Base-by-base conservation (phyloP, 208 protist genomes). In the Leishmania major region DNA sequence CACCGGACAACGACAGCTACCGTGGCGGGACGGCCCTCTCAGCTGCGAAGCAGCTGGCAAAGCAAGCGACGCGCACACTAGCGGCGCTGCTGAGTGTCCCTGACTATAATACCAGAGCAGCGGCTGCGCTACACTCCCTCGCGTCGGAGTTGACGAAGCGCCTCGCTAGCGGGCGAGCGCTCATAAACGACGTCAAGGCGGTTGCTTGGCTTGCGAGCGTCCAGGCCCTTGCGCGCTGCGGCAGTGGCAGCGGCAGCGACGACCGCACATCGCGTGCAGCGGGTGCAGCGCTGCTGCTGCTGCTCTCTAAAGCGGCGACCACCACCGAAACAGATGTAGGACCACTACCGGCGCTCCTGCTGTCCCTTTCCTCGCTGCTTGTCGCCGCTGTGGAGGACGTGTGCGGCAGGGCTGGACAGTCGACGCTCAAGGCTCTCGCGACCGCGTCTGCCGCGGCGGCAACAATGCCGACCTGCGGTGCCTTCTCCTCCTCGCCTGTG, bases 131-230 rank as follows among this genome's bases (percentile, higher is more conserved):
- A 31, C 62, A 80, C 19, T 75, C 78, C 15, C 75, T 86, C 6
- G 43, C 45, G 11, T 7, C n/a, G 31, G 72, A 76, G 40, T 55
- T 86, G 45, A 49, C 57, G 43, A 37, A 79, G 10, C 62, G 77
- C 31, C 74, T 86, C 2, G 40, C 5, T 25, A 22, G 15, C 25
- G 74, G 83, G 2, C 74, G 78, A 25, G 66, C 78, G 53, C 49
- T 86, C 31, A 86, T 78, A 31, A 86, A 79, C 66, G 77, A 86
- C 35, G 79, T 74, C 4, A 80, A 86, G 67, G 77, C 78, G 11
- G 73, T 86, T 25, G 78, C 78, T 15, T 86, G 83, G 83, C 83
- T 86, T 59, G 83, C 83, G 3, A 86, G 83, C 28, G 53, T 86
- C 47, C 71, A 53, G 47, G 83, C 75, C 28, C 51, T 86, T 69